Base-by-base conservation (phyloP, 1,284 basidiomycete species). In the Exobasidium rhododendri region DNA sequence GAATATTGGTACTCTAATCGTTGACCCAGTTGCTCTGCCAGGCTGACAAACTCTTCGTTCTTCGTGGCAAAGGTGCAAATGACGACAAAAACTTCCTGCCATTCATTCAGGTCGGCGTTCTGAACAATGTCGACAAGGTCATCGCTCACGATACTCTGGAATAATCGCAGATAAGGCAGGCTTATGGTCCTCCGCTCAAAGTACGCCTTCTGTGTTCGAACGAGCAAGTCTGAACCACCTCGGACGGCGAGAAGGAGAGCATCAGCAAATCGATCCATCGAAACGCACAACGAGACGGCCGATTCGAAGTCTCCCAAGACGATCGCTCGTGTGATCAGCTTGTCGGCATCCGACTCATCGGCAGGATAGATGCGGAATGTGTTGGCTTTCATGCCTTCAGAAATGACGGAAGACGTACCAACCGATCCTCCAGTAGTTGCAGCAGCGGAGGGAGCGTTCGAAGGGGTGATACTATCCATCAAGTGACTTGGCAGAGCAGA, bases 1-100 rank as follows among this genome's bases (percentile, higher is more conserved):
- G 44, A 26, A 79, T 85, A 89, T 78, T 89, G 87, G 83, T 88
- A 90, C 77, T 97, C 94, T 52, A 97, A 85, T 20, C 94, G 85
- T 68, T 89, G 87, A 20, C 96, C 94, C 49, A 98, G 87, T 78
- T 94, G 91, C 80, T 97, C 94, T 1, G 90, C 88, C 5, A 98
- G 84, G 49, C 85, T 84, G 24, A 88, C 83, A 77, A 97, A 98
- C 73, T 97, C 92, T 43, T 91, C 88, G 57, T 85, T 83, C 66
- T 83, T 86, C 13, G n/a, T 50, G 1, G 94, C 93, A 81, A 94
- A 98, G 0, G 94, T 97, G 83, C 94, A 97, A 14, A 97, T 81
- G 2, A 98, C 92, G 51, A 97, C 94, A 74, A 98, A 97, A 62
- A 94, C 91, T 81, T 97, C 94, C 68, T 90, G 88, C 96, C 94